phyloP scores from a whole-genome alignment of 2,329 filamentous ascomycete species.

The Dactylellina drechsleri region DNA sequence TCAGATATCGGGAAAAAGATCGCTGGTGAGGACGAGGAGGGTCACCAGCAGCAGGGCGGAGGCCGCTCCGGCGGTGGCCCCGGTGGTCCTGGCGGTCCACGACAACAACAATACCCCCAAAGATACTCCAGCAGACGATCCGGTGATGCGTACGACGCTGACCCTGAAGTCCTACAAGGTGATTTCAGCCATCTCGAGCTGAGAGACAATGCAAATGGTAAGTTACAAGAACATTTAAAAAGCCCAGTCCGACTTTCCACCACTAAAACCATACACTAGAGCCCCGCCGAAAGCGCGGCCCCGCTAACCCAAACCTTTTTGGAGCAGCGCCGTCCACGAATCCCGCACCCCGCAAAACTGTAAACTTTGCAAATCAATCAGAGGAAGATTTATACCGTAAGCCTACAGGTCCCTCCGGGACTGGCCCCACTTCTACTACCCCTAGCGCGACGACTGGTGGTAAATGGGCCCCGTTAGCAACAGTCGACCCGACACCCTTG shows the following conservation, averaged over 20 bases:
- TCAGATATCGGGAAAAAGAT: conserved; percentile 90
- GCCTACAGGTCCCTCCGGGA: conserved; percentile 64
- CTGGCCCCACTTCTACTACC: conserved; percentile 57
- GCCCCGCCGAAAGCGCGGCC: conserved; percentile 71
- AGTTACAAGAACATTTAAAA: conserved; percentile 54
- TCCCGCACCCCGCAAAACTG: conserved; percentile 63
- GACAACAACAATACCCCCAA: conserved; percentile 62
- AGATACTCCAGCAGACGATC: conserved; percentile 75
- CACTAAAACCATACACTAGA: conserved; percentile 61
- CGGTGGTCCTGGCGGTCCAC: conserved; percentile 60
- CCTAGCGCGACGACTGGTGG: conserved; percentile 66
- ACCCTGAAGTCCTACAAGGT: conserved; percentile 87
- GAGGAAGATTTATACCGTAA: conserved; percentile 65
- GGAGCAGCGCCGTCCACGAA: conserved; percentile 71
- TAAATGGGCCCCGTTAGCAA: conserved; percentile 96
- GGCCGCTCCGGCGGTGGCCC: conserved; percentile 58
- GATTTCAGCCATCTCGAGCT: conserved; percentile 79
- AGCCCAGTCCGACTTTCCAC: too few species aligned
- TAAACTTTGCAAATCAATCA: conserved; percentile 67
- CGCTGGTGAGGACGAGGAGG: conserved; percentile 82
- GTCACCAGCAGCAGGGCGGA: conserved; percentile 63
- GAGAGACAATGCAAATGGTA: conserved; percentile 67
- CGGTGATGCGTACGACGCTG: conserved; percentile 91
- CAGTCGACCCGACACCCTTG: conserved; percentile 84
- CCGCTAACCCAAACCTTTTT: conserved; percentile 82